Evolutionary conservation across 371 early-diverging fungal genomes (phyloP), one percentile per base, ranked within the genome.

Genomic region (Rhizopus stolonifer): DNA sequence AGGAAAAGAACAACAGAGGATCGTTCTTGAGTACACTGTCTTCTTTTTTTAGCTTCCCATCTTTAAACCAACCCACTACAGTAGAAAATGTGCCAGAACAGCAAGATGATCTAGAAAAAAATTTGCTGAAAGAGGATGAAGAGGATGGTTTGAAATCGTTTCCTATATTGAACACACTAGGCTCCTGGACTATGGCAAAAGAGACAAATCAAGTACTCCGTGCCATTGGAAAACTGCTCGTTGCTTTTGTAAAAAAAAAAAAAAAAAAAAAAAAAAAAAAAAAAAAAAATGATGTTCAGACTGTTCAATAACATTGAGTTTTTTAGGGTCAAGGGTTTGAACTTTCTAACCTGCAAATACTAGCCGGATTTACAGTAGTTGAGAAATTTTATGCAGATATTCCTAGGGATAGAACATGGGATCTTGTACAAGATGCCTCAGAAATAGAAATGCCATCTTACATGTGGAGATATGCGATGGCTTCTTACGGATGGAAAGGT

Each of bases 401-500:
- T 19, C 69, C 65, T 6, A 56, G 72, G 39, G 61, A 64, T 18
- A 46, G 72, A 46, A 66, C 72, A 3, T 60, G 64, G 56, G 54
- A 64, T 53, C 15, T 60, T 2, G 65, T 67, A 1, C 51, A 62
- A 17, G 61, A 77, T 29, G 55, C 77, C 9, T 67, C 73, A 22
- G 74, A 80, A 48, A 76, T 83, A 1, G 77, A 81, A 38, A 66
- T 67, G 40, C 74, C 81, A 2, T 68, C 74, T 13, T 71, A 76
- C 40, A 79, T 80, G 69, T 79, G 80, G 72, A 60, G 73, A 19
- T 84, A 76, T 54, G 74, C 82, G 0, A 72, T 84, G 64, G 84
- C 84, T 7, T 74, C 78, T 23, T 66, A 91, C 69, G 92, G 92
- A 13, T 92, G 88, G 87, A 83, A 81, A 18, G 88, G 86, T 0